Conservation (phyloP, 306 rosid species). For the Cicer chorassanicum region DNA sequence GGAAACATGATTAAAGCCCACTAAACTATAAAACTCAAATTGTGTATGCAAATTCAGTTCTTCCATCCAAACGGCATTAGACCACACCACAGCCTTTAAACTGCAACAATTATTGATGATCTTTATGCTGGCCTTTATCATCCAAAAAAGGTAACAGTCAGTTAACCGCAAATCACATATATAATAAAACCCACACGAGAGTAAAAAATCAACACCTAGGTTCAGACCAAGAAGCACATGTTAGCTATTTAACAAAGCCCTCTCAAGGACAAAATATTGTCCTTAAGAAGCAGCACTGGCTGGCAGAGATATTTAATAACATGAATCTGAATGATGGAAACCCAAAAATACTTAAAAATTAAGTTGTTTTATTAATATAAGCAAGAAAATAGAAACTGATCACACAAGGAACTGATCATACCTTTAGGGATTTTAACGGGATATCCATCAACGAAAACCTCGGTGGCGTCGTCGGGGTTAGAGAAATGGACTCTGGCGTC, state of each 20-base stretch:
- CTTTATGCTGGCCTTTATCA: no score
- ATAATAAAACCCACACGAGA: slow-evolving; percentile 20
- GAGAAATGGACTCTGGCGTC: slow-evolving; percentile 81
- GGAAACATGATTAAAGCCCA: no score
- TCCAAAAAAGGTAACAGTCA: slow-evolving; percentile 36
- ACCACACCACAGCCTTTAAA: no score
- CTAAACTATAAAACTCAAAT: no score
- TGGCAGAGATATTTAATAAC: not conserved
- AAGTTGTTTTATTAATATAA: not conserved
- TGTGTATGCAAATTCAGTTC: no score
- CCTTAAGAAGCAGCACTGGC: not conserved
- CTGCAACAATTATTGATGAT: no score
- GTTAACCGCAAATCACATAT: slow-evolving; percentile 34
- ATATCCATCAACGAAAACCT: slow-evolving; percentile 78
- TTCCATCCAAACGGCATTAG: no score
- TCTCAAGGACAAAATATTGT: slow-evolving; percentile 30
- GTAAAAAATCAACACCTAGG: slow-evolving; percentile 25
- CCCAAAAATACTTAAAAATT: slow-evolving; percentile 4
- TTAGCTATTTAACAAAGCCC: slow-evolving; percentile 24
- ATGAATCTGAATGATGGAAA: not conserved
- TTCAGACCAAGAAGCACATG: no score
- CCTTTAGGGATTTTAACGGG: no score
- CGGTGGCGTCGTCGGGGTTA: slow-evolving; percentile 86
- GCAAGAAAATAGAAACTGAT: not conserved
- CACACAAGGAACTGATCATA: slow-evolving; percentile 5